Evolutionary conservation across 306 rosid species (phyloP).

Genomic region (Potentilla sterilis): DNA sequence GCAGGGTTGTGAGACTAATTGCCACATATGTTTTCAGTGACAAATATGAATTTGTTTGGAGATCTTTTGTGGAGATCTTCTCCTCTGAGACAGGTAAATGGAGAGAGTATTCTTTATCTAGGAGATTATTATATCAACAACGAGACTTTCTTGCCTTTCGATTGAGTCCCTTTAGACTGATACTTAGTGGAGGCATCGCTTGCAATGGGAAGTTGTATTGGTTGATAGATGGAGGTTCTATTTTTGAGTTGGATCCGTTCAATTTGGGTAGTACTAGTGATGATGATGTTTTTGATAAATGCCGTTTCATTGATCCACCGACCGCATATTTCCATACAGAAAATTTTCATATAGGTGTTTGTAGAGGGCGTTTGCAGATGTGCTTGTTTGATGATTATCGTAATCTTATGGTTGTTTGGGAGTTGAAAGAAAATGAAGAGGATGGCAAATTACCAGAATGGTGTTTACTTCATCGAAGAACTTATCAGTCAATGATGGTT

Average conservation of each 20-base stretch:
- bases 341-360: not conserved
- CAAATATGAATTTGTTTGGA: too few relatives aligned
- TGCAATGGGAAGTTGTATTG: not conserved
- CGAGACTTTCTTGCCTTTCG: too few relatives aligned
- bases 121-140: too few relatives aligned
- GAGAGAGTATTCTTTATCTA: not conserved
- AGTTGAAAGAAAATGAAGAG: not conserved
- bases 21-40: not conserved
- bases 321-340: too few relatives aligned
- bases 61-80: not conserved
- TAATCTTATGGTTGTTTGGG: not conserved
- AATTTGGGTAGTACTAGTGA: not conserved
- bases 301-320: not conserved
- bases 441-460: conserved; percentile 7
- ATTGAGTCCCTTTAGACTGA: not conserved
- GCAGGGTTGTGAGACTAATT: not conserved
- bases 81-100: not conserved
- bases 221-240: too few relatives aligned
- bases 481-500: not conserved
- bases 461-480: not conserved
- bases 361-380: not conserved
- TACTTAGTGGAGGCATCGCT: not conserved
- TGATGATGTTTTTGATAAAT: not conserved
- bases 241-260: not conserved
- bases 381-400: not conserved